phyloP scores from a whole-genome alignment of 345 rosid species.

The Melastoma malabathricum region DNA sequence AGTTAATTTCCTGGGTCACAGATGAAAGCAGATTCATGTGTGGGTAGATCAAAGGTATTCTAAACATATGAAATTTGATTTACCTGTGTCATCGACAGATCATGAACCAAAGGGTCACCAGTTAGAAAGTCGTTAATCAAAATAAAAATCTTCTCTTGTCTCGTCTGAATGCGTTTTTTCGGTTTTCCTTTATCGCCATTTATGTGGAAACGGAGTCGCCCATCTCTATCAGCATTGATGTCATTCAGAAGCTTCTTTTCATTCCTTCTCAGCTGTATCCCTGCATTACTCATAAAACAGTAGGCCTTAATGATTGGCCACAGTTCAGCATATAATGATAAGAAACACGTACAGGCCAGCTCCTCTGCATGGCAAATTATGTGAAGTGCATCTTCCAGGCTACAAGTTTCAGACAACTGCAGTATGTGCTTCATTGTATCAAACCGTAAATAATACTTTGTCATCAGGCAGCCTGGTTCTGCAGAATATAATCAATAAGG shows the following conservation, averaged over 20 bases:
- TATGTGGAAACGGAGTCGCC: constrained; percentile 78
- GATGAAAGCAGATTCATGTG: constrained; percentile 12
- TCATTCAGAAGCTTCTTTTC: constrained; percentile 93
- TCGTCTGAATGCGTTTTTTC: constrained; percentile 81
- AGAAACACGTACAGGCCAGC: constrained; percentile 59
- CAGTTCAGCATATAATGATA: background rate
- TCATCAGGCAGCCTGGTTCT: constrained; percentile 97
- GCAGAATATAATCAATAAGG: constrained; percentile 8
- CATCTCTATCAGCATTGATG: constrained; percentile 67
- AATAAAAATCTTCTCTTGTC: constrained; percentile 89
- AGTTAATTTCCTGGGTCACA: constrained; percentile 63
- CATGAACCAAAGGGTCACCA: constrained; percentile 85
- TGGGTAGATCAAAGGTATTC: background rate
- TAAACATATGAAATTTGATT: background rate
- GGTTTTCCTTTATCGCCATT: constrained; percentile 69
- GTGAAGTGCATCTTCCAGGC: constrained; percentile 67
- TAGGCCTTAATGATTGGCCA: background rate
- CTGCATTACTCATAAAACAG: constrained; percentile 24
- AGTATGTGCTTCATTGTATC: constrained; percentile 87
- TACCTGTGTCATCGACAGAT: constrained; percentile 89
- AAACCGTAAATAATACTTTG: constrained; percentile 84
- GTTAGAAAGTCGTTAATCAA: constrained; percentile 87
- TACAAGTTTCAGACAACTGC: constrained; percentile 48
- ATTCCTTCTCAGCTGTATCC: constrained; percentile 97
- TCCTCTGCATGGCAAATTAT: constrained; percentile 78